These are phyloP conservation scores for Zymoseptoria tritici DNA, from an alignment of 2,329 filamentous ascomycete genomes.

Conservation along the genomic window DNA sequence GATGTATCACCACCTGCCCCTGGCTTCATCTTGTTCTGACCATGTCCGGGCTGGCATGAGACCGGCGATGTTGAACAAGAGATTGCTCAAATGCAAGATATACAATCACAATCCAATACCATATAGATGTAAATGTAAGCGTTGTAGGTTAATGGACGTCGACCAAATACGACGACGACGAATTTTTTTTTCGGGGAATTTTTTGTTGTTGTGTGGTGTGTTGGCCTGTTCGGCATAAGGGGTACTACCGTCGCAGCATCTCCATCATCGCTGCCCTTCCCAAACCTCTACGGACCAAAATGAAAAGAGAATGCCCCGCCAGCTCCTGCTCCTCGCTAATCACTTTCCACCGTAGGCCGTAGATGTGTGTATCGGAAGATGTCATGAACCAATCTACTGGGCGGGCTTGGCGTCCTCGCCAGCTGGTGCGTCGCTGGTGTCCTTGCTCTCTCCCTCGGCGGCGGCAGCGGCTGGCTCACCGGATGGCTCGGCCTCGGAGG, in stretches of 20 bases:
- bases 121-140: not conserved
- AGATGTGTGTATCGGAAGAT: slow-evolving; percentile 15
- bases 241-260: slow-evolving; percentile 15
- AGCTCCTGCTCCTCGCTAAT: slow-evolving; percentile 17
- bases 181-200: slow-evolving; percentile 1
- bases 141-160: not conserved
- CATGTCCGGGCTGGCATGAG: not conserved
- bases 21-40: not conserved
- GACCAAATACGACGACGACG: not conserved
- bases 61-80: not conserved
- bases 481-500: slow-evolving; percentile 87
- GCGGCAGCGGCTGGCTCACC: slow-evolving; percentile 36
- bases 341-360: slow-evolving; percentile 19
- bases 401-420: slow-evolving; percentile 43
- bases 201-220: slow-evolving; percentile 7
- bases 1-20: not conserved
- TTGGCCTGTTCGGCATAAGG: slow-evolving; percentile 19
- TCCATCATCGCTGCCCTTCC: slow-evolving; percentile 11
- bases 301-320: slow-evolving; percentile 18
- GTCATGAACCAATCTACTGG: slow-evolving; percentile 27
- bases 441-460: slow-evolving; percentile 46
- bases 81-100: not conserved
- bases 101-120: not conserved
- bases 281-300: slow-evolving; percentile 18
- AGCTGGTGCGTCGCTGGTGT: slow-evolving; percentile 51